A percentile compares a stretch with the other conserved stretches of the same genome.
Evolutionary conservation across 768 basidiomycete genomes (phyloP).

Genomic region (Macrolepiota fuliginosa): DNA sequence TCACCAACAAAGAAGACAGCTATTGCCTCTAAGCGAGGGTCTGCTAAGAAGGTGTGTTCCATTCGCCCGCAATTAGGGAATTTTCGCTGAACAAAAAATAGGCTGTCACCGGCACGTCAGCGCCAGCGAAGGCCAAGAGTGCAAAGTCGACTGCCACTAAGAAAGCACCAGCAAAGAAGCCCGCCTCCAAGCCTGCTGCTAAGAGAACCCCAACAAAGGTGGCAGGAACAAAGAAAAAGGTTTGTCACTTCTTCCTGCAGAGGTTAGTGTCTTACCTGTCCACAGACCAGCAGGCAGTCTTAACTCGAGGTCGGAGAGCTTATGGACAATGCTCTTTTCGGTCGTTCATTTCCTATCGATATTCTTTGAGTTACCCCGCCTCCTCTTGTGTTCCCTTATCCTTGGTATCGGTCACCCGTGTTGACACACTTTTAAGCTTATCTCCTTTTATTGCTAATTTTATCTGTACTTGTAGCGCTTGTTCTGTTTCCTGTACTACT

Average conservation of each 20-base stretch:
- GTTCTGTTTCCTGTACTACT: conserved; percentile 17
- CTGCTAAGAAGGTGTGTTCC: conserved; percentile 37
- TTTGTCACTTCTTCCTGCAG: conserved; percentile 13
- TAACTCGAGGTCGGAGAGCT: background rate
- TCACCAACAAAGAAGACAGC: conserved; percentile 35
- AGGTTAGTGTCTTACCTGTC: background rate
- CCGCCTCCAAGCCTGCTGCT: conserved; percentile 29
- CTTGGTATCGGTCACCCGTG: conserved; percentile 2
- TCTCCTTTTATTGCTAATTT: background rate
- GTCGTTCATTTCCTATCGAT: background rate
- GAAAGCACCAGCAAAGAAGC: conserved; percentile 33
- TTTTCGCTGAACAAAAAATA: conserved; percentile 16
- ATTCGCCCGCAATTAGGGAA: background rate
- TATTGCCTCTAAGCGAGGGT: conserved; percentile 31
- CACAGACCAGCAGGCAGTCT: conserved; percentile 26
- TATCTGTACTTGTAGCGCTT: conserved; percentile 10
- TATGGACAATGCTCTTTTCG: background rate
- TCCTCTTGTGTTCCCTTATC: conserved; percentile 3
- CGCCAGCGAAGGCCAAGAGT: conserved; percentile 40
- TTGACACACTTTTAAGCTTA: conserved; percentile 7
- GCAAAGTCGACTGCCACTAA: conserved; percentile 35
- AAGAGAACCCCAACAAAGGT: conserved; percentile 21
- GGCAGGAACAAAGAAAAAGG: conserved; percentile 33
- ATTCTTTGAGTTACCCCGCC: background rate
- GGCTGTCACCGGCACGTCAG: conserved; percentile 41